Base-by-base conservation (phyloP, 768 basidiomycete species). In the Mycena haematopus region DNA sequence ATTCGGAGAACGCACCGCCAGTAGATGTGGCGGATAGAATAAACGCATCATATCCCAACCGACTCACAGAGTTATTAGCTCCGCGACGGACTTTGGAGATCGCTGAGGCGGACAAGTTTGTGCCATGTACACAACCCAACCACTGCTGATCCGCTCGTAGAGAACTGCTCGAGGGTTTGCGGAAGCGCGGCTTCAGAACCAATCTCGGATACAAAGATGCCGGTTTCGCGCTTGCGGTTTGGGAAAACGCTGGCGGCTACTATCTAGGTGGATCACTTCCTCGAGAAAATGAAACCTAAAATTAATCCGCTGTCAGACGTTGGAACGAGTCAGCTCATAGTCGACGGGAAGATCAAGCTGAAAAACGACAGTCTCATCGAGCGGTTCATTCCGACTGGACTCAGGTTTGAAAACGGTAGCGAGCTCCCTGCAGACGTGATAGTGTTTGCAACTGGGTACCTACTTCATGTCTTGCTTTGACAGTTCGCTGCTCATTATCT, bases 271-370 rank as follows among this genome's bases (percentile, higher is more conserved):
- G 25, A 76, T 6, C 15, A 46, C 21, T 14, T 24, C 40, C 27
- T 59, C 25, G 4, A 36, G 6, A 19, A 31, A 22, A 50, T n/a
- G 35, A 1, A 42, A 13, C 33, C 9, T 22, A 46, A 67, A 40
- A n/a, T 31, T 14, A 36, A 27, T 27, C 25, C 51, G 4, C 27
- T 17, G 21, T 24, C 21, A 86, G 86, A 86, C 65, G 81, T 82
- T 21, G 87, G 87, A 33, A 84, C 82, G 11, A 83, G 83, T 62
- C 81, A 88, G 71, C 75, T 84, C 65, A 84, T 90, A 68, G 81
- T 83, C 47, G 85, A 89, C 68, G 87, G 88, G 6, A 84, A 86
- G 69, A 87, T 91, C 77, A 89, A 88, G 71, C 73, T 91, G 58
- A 90, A 90, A 76, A 86, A 82, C 73, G 86, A 86, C 58, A 75